Evolutionary conservation across 768 basidiomycete species (phyloP), one percentile per base, ranked within the genome.

Genomic region (Rhodotorula kratochvilovae): DNA sequence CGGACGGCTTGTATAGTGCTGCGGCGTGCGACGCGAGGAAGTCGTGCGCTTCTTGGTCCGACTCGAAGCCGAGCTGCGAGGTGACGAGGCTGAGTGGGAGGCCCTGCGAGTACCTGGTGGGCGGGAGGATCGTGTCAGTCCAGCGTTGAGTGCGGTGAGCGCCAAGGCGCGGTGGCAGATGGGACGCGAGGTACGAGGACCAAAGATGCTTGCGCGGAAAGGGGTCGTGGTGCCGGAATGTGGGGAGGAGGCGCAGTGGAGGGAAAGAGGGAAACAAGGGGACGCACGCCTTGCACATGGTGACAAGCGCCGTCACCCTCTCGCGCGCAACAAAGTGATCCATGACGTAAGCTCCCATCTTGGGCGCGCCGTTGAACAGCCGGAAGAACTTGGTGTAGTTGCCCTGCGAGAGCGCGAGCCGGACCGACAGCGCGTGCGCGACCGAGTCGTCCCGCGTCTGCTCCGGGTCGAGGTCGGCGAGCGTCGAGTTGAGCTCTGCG

Each of bases 281-380:
- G 46, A 85, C 94, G 78, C 76, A 98, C 96, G 91, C 90, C 86
- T 90, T 96, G 42, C 90, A 86, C 82, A 99, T 94, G 74, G 90
- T 87, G 79, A 92, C 86, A 71, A 99, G 80, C 3, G 92, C 93
- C 69, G 87, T 86, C 66, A 89, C 85, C 69, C 96, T 84, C 82
- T 98, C 96, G 77, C 96, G 86, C 77, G 88, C 87, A 77, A 97
- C 89, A 80, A 98, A 97, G 80, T 97, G 93, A 81, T 98, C 96
- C 91, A 99, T 96, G 78, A 99, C 92, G 81, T 98, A 98, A 64
- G 87, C 93, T 50, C 92, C 92, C 96, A 98, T 98, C 79, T 95
- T 93, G 36, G 93, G 92, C 55, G 92, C 91, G 64, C 84, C 84
- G 51, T 60, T 50, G 81, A 91, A 98, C 67, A 92, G 82, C 65